Conservation (phyloP, 2,329 filamentous ascomycete species). For the Fusarium odoratissimum region DNA sequence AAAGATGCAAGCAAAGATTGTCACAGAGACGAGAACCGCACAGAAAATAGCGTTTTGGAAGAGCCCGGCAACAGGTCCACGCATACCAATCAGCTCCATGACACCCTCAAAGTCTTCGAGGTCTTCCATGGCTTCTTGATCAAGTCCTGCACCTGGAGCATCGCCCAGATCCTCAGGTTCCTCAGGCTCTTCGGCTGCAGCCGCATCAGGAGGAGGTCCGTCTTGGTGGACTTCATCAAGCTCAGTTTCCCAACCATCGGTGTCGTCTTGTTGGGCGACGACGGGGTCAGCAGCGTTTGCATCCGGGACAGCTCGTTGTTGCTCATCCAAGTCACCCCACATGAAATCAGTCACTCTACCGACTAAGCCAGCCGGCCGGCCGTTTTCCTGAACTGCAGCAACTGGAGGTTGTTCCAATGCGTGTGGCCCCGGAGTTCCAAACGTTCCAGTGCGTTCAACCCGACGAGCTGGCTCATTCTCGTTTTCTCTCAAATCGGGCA, state of each 20-base stretch:
- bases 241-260: constrained; percentile 53
- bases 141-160: constrained; percentile 75
- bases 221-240: constrained; percentile 48
- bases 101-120: constrained; percentile 96
- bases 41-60: constrained; percentile 97
- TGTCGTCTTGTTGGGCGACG: constrained; percentile 52
- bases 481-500: background rate
- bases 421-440: constrained; percentile 7
- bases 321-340: constrained; percentile 66
- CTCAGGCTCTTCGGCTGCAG: constrained; percentile 38
- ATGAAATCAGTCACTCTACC: constrained; percentile 67
- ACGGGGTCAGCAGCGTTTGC: constrained; percentile 54
- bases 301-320: constrained; percentile 49
- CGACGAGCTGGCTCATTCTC: background rate
- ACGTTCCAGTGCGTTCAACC: constrained; percentile 6
- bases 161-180: constrained; percentile 67
- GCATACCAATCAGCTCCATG: constrained; percentile 95
- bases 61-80: constrained; percentile 87
- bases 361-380: constrained; percentile 41
- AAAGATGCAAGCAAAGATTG: constrained; percentile 87
- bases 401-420: constrained; percentile 2
- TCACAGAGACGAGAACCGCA: constrained; percentile 87
- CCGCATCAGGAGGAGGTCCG: constrained; percentile 48
- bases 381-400: constrained; percentile 30
- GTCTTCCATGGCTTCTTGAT: constrained; percentile 82